Base-by-base conservation (phyloP, 441 rosid genomes). In the Erodium moschatum region DNA sequence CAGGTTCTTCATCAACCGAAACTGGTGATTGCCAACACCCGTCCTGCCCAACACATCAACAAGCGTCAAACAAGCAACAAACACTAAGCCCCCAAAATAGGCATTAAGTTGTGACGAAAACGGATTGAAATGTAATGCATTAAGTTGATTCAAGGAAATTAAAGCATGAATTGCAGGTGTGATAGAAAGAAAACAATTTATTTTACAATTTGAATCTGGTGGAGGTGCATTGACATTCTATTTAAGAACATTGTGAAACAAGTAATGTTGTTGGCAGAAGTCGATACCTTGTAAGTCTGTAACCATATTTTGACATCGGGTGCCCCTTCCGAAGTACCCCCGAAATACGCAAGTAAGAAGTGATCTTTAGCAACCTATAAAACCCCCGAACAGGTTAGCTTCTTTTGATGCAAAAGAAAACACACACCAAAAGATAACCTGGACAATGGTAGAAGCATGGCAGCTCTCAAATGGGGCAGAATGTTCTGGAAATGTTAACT, bases 271-370 rank as follows among this genome's bases (percentile, higher is more conserved):
- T 54, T 54, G 16, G 20, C 8, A 13, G 15, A 33, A 33, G 1
- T 0, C 2, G 6, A 71, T 77, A 89, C 97, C 86, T 76, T 83
- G 81, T 83, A 82, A 29, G 80, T 82, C 81, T 92, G 97, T 71
- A 87, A 68, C 96, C 96, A 90, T 60, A 92, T 89, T 69, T 90
- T 89, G 56, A 92, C 97, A 85, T 90, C 92, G 68, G 92, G 83
- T 42, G 95, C 96, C 75, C 98, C 96, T 81, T 93, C 95, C 2
- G 0, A 16, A 1, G 84, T 52, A 42, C 96, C 97, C 38, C 92
- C 97, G 67, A 89, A 93, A 83, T 87, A 89, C 33, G 97, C 91
- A 83, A 85, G 78, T 81, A 93, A 66, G 70, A 93, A 90, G 54
- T 90, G 90, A 80, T 80, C 82, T 73, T 84, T 54, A 6, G 13